Percentiles rank a stretch among this genome's conserved stretches.
These are phyloP conservation scores for Lophiostoma macrostomum DNA, from an alignment of 495 filamentous ascomycete genomes.

Conservation along the genomic window DNA sequence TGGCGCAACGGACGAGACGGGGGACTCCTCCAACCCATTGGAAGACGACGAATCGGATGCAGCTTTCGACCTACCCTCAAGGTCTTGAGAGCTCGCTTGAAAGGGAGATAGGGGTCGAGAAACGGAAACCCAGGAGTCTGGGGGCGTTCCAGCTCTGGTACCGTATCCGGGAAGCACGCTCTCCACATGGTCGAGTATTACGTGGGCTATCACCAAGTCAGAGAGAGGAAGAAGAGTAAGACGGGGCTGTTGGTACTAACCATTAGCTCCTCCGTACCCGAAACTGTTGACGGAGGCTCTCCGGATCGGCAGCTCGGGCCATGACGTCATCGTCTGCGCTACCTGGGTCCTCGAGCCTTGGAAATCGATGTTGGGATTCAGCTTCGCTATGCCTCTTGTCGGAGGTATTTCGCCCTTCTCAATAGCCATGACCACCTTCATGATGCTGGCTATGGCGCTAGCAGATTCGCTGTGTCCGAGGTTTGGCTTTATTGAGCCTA, in stretches of 20 bases:
- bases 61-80: too few species aligned
- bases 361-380: slow-evolving; percentile 28
- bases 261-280: slow-evolving; percentile 28
- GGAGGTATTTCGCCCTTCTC: slow-evolving; percentile 36
- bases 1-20: too few species aligned
- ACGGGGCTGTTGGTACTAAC: slow-evolving; percentile 1
- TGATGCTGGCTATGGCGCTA: slow-evolving; percentile 33
- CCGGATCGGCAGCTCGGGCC: slow-evolving; percentile 13
- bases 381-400: slow-evolving; percentile 5
- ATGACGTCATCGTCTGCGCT: slow-evolving; percentile 4
- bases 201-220: not conserved
- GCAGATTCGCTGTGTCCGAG: slow-evolving; percentile 41
- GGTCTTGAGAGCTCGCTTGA: too few species aligned
- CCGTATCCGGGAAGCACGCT: too few species aligned
- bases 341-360: slow-evolving; percentile 8
- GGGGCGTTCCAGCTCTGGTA: too few species aligned
- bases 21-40: too few species aligned
- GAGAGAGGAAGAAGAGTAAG: not conserved
- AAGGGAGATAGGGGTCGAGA: too few species aligned
- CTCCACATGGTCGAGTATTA: too few species aligned
- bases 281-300: slow-evolving; percentile 20
- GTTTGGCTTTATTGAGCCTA: slow-evolving; percentile 36
- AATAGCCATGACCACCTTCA: slow-evolving; percentile 35
- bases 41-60: too few species aligned
- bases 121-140: too few species aligned